Base-by-base conservation (phyloP, 768 basidiomycete genomes). In the Psilocybe tampanensis region DNA sequence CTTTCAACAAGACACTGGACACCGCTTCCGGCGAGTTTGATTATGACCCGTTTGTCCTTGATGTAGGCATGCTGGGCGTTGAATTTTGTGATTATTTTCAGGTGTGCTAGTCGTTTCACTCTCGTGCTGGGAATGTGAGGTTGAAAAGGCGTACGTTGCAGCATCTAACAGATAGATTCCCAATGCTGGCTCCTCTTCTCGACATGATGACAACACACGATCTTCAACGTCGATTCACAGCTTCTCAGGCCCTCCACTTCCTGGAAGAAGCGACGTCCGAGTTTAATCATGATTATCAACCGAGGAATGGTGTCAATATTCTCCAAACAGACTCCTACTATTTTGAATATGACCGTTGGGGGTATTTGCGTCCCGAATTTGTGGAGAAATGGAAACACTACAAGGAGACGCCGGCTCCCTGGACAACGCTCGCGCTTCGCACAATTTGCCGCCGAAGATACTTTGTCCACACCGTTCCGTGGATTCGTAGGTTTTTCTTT, bases 161-260 rank as follows among this genome's bases (percentile, higher is more conserved):
- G 71, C 53, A 66, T 55, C 33, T 63, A 8, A 62, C 61, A 0
- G 55, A 42, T 5, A 29, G 24, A 1, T 51, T 66, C 17, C 69
- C 69, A 8, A 13, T 13, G 52, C 43, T 72, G 7, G 70, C 69
- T 1, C 70, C 70, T 3, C 54, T 71, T 15, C 44, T 72, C 1
- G 70, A 71, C 43, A 59, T 44, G 34, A 67, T 71, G 66, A 60
- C 62, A 2, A 70, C 67, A 3, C 56, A 64, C 1, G 47, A 71
- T 19, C 36, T 72, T 9, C 8, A 33, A 0, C 29, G 22, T 3
- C 64, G 72, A 1, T 69, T 73, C 45, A 69, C 69, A 0, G 68
- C 70, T n/a, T n/a, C n/a, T n/a, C n/a, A 66, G 26, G 71, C 72
- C 9, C 61, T 70, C 15, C 29, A 21, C 5, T 71, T 72, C 52